phyloP scores from a whole-genome alignment of 345 rosid genomes.

The Salix dunnii region DNA sequence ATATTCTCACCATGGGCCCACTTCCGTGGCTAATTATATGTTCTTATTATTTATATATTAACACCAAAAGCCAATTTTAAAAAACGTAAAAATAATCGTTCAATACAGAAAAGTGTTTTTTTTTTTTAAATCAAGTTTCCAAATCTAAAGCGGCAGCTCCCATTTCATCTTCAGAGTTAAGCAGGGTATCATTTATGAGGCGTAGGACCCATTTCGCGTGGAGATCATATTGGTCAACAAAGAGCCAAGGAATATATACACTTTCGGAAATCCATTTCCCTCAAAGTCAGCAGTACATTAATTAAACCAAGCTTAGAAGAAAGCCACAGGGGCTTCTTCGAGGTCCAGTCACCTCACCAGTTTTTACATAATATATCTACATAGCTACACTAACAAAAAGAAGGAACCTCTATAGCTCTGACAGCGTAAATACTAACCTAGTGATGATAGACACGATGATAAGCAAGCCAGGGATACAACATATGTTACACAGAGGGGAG shows the following conservation, averaged over 20 bases:
- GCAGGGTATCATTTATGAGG: not conserved
- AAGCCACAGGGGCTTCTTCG: slow-evolving; percentile 15
- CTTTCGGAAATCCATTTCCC: slow-evolving; percentile 32
- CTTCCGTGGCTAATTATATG: not conserved
- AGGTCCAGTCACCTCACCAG: slow-evolving; percentile 21
- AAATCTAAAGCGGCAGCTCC: not conserved
- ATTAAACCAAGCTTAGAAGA: slow-evolving; percentile 23
- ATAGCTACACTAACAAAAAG: slow-evolving; percentile 38
- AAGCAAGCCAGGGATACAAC: slow-evolving; percentile 27
- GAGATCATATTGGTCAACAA: not conserved
- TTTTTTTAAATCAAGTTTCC: not conserved
- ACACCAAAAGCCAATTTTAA: too few relatives aligned
- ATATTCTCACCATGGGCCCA: not conserved
- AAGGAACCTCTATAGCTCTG: slow-evolving; percentile 44
- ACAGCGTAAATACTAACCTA: slow-evolving; percentile 27
- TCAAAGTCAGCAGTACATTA: slow-evolving; percentile 38
- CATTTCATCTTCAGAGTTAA: not conserved
- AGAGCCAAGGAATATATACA: slow-evolving; percentile 30
- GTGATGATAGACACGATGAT: slow-evolving; percentile 4
- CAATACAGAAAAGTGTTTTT: too few relatives aligned
- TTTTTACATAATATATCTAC: slow-evolving; percentile 36
- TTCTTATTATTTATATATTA: too few relatives aligned
- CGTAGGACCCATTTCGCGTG: not conserved
- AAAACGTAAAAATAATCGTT: too few relatives aligned
- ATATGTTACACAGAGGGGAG: slow-evolving; percentile 40